Base-by-base conservation (phyloP, 176 grass and related monocot genomes). In the Tillandsia fasciculata region DNA sequence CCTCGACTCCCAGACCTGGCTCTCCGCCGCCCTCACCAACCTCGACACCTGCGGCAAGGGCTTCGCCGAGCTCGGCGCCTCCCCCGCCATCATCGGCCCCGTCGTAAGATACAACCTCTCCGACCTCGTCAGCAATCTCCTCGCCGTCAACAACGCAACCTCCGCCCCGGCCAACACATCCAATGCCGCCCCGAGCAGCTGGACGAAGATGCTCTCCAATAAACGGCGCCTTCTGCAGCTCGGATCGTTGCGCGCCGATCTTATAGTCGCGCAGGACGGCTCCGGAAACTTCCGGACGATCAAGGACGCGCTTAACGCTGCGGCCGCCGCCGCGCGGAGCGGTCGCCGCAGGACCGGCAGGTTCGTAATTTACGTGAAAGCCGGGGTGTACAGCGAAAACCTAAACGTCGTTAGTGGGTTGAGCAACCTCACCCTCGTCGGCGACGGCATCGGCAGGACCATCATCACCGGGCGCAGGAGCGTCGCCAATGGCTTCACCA, bases 321-420 rank as follows among this genome's bases (percentile, higher is more conserved):
- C 83, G n/a, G 83, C 80, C 15, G 83, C 83, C 22, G 71, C 80
- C 17, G 74, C 22, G 17, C 3, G 48, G 53, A 83, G 69, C 67
- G n/a, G 22, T 33, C 65, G 72, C 10, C 75, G 78, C 20, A 73
- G 56, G 56, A 59, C 9, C 3, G 56, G 56, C n/a, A 22, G 13
- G 56, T 61, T 91, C 33, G 81, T 91, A 66, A 84, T 91, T 2
- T 79, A 87, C 77, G 33, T 86, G 57, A 91, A 83, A 61, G 80
- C 83, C 3, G 83, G 81, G 11, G 64, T 77, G 67, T 91, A 91
- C 71, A 18, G 2, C 12, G 88, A 91, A 52, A 91, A 91, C 66
- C 52, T 87, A 69, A 79, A 81, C 33, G 64, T 91, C 10, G 71
- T 20, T 9, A 69, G 77, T 65, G 81, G 64, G 56, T 67, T 80